A percentile compares a stretch with the other conserved stretches of the same genome.
Conservation (phyloP, 176 grass and related monocot species). For the Calamus simplicifolius region DNA sequence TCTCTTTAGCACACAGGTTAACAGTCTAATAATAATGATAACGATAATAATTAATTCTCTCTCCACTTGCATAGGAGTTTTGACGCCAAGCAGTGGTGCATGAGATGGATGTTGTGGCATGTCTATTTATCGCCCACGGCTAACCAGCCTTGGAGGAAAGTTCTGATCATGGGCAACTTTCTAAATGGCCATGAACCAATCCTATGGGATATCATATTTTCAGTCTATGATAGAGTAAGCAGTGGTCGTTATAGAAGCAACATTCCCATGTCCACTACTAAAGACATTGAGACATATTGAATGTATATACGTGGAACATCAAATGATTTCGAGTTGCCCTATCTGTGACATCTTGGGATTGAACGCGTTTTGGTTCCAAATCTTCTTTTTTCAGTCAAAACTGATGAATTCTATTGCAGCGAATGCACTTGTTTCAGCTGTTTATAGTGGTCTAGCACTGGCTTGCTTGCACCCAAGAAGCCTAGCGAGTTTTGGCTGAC, state of each 20-base stretch:
- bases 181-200: conserved; percentile 94
- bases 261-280: conserved; percentile 38
- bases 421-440: no score
- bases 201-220: conserved; percentile 77
- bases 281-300: conserved; percentile 70
- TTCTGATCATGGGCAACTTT: conserved; percentile 96
- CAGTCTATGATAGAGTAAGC: conserved; percentile 46
- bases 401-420: no score
- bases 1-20: no score
- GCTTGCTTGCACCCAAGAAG: no score
- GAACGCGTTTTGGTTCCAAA: not conserved
- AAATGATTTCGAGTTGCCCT: conserved; percentile 83
- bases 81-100: conserved; percentile 48
- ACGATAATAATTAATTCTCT: not conserved
- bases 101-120: conserved; percentile 65
- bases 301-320: conserved; percentile 90
- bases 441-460: no score
- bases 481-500: no score
- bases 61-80: conserved; percentile 50
- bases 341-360: conserved; percentile 95
- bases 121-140: conserved; percentile 67
- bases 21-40: no score
- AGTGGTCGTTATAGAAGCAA: conserved; percentile 50
- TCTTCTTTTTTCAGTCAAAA: no score
- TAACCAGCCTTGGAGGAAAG: conserved; percentile 92